Evolutionary conservation across 768 basidiomycete genomes (phyloP).

Genomic region (Cystofilobasidium bisporidii): DNA sequence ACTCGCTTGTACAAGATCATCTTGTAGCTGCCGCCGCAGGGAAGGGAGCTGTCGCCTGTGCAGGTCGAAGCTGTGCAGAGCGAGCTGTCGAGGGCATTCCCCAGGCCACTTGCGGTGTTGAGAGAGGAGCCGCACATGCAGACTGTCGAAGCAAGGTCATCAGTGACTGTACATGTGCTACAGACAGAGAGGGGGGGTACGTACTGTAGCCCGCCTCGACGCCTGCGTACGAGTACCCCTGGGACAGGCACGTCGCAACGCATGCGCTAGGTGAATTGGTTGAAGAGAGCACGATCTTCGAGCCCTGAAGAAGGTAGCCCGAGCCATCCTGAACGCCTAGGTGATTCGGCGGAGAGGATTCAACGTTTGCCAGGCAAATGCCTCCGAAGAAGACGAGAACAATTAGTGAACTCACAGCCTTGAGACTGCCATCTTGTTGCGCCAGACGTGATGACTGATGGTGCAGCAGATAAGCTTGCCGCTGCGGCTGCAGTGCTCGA

Average conservation of each 20-base stretch:
- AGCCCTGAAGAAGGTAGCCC: not conserved
- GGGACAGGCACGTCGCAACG: not conserved
- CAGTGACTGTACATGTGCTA: too few relatives aligned
- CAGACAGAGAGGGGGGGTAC: not conserved
- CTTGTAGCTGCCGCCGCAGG: slow-evolving; percentile 7
- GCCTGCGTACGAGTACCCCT: not conserved
- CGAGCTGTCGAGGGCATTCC: not conserved
- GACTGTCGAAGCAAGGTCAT: not conserved
- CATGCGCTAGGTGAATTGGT: not conserved
- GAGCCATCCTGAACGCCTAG: not conserved
- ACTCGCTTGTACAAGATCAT: slow-evolving; percentile 3
- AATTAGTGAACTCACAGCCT: slow-evolving; percentile 27
- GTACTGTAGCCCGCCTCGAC: not conserved
- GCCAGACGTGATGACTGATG: not conserved
- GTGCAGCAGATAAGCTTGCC: not conserved
- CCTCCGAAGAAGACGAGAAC: not conserved
- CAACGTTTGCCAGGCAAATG: too few relatives aligned
- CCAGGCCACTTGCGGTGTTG: not conserved
- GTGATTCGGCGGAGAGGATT: not conserved
- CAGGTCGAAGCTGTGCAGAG: not conserved
- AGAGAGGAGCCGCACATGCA: not conserved
- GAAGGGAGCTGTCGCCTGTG: not conserved
- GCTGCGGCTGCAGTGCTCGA: not conserved
- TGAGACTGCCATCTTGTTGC: slow-evolving; percentile 34
- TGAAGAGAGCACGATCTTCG: not conserved